Evolutionary conservation across 345 rosid genomes (phyloP).

Genomic region (Citrus cavaleriei): DNA sequence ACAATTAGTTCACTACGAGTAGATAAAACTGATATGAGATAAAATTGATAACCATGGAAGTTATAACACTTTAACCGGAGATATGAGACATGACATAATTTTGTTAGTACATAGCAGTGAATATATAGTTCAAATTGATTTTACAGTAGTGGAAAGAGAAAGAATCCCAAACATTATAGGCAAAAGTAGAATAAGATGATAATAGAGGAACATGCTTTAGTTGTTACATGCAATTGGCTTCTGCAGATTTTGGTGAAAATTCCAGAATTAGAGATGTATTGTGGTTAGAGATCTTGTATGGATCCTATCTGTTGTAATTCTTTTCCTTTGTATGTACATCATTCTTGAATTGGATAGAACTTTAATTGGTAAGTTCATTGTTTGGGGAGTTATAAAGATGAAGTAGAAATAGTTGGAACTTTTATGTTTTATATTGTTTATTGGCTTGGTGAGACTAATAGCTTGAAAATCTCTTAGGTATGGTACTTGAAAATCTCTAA

Average conservation of each 20-base stretch:
- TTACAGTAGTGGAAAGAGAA: not conserved
- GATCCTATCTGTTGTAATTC: not conserved
- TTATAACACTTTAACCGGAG: not conserved
- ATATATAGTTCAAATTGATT: not conserved
- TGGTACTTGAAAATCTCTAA: not conserved
- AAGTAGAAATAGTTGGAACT: not conserved
- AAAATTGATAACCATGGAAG: not conserved
- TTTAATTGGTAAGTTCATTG: not conserved
- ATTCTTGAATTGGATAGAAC: not conserved
- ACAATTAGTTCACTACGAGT: not conserved
- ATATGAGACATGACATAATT: not conserved
- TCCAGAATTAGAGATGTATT: not conserved
- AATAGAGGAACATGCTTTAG: not conserved
- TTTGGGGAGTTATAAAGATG: too few relatives aligned
- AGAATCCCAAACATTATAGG: not conserved
- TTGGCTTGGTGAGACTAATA: not conserved
- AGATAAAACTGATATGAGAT: not conserved
- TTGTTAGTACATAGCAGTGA: not conserved
- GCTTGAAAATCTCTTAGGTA: not conserved
- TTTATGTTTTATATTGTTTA: not conserved
- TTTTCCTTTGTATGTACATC: not conserved
- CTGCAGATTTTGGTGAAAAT: not conserved
- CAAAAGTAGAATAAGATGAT: not conserved
- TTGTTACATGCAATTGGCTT: not conserved
- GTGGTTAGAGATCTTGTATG: not conserved